Evolutionary conservation across 345 rosid species (phyloP).

Genomic region (Eucalyptus viminalis): DNA sequence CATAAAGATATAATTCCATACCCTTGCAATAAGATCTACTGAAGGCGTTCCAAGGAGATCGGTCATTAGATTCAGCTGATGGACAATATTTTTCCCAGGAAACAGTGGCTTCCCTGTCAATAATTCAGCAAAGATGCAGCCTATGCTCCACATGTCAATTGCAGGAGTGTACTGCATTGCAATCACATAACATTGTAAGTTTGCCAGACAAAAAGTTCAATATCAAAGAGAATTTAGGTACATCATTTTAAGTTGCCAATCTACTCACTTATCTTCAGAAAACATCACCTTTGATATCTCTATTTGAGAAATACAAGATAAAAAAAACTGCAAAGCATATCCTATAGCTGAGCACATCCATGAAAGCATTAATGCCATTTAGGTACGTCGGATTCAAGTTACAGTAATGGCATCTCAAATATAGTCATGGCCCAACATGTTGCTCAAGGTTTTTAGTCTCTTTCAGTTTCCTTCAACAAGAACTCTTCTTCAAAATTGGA

Average conservation of each 20-base stretch:
- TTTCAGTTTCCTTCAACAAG: background rate
- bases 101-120: slow-evolving; percentile 72
- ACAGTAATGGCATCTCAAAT: too few species aligned
- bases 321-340: background rate
- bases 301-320: background rate
- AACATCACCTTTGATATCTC: background rate
- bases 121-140: slow-evolving; percentile 91
- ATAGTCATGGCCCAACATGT: background rate
- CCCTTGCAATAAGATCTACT: slow-evolving; percentile 57
- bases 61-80: slow-evolving; percentile 90
- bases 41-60: slow-evolving; percentile 90
- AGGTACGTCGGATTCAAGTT: background rate
- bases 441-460: background rate
- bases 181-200: background rate
- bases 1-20: background rate
- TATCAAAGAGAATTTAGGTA: background rate
- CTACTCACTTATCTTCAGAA: background rate
- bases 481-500: background rate
- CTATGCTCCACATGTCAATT: slow-evolving; percentile 92
- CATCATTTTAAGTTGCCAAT: background rate
- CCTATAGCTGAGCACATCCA: background rate
- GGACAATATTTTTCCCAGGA: slow-evolving; percentile 89
- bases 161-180: slow-evolving; percentile 75
- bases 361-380: background rate
- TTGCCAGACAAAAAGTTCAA: background rate